Evolutionary conservation across 2,329 filamentous ascomycete genomes (phyloP), one percentile per base, ranked within the genome.

Genomic region (Thielaviopsis ethacetica): DNA sequence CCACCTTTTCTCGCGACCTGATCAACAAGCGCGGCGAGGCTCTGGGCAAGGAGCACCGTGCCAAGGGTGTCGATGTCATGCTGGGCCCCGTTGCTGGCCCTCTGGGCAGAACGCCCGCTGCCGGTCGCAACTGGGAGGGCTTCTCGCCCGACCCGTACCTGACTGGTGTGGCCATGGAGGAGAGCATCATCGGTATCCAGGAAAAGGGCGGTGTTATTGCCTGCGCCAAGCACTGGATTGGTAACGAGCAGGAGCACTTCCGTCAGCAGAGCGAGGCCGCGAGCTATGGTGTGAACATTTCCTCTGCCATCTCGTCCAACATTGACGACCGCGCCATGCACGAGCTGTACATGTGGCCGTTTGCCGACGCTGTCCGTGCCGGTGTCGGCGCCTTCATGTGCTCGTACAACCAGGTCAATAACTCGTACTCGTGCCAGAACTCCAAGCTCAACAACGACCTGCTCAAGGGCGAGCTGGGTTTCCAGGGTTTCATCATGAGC

Each of bases 131-230:
- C 68, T 87, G 84, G 84, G 84, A 86, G 68, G 79, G 77, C 0
- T 81, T 78, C 71, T 81, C 82, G 1, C 79, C 84, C 7, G 88
- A 93, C 64, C 87, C 88, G 2, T 85, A 86, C 56, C 73, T 89
- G 57, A 83, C 87, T 57, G 90, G 86, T 57, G 74, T 84, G 63
- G 81, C 82, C 58, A 84, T 91, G 64, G 81, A 81, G 44, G 77
- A 86, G 67, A 87, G 85, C 1, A 78, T 94, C 62, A 78, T 81
- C 67, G 90, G 90, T 62, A 91, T 94, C 52, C 90, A 95, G 68
- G 86, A 91, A 68, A 80, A 84, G 66, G 82, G 84, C 15, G 88
- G 88, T 68, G 81, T 91, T 57, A 85, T 95, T 71, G 88, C 90
- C 62, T 90, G 85, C 66, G 85, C 85, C 53, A 91, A 91, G 75